phyloP scores from a whole-genome alignment of 257 asterid genomes.

The Solanum clarkiae region DNA sequence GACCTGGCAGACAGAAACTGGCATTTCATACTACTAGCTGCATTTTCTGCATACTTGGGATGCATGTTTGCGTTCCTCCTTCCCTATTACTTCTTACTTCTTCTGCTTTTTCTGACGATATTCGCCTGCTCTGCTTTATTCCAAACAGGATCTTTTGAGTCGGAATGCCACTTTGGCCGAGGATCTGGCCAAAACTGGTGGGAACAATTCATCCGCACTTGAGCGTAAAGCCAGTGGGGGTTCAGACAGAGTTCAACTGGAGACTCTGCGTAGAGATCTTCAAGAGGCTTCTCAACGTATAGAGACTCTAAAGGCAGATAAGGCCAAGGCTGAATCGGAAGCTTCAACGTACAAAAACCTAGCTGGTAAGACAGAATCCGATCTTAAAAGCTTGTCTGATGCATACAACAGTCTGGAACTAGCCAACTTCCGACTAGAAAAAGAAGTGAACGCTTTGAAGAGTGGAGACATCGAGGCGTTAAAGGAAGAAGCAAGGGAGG shows the following conservation, averaged over 20 bases:
- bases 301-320: conserved; percentile 65
- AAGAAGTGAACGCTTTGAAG: conserved; percentile 46
- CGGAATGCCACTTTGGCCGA: conserved; percentile 77
- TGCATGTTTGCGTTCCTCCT: not conserved
- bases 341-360: conserved; percentile 34
- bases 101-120: not conserved
- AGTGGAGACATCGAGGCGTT: conserved; percentile 56
- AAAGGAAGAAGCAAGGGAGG: conserved; percentile 72
- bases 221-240: conserved; percentile 41
- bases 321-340: conserved; percentile 47
- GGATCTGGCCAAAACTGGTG: conserved; percentile 64
- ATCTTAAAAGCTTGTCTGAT: conserved; percentile 75
- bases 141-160: conserved; percentile 67
- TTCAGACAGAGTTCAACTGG: conserved; percentile 59
- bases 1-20: not conserved
- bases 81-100: not conserved
- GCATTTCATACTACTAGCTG: not conserved
- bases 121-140: not conserved
- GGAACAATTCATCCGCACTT: conserved; percentile 31
- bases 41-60: not conserved
- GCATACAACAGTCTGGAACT: conserved; percentile 94
- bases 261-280: conserved; percentile 60
- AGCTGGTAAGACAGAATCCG: conserved; percentile 67
- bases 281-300: conserved; percentile 49
- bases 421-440: conserved; percentile 64